phyloP scores from a whole-genome alignment of 192 early-diverging fungal species.

The Lunasporangiospora selenospora region DNA sequence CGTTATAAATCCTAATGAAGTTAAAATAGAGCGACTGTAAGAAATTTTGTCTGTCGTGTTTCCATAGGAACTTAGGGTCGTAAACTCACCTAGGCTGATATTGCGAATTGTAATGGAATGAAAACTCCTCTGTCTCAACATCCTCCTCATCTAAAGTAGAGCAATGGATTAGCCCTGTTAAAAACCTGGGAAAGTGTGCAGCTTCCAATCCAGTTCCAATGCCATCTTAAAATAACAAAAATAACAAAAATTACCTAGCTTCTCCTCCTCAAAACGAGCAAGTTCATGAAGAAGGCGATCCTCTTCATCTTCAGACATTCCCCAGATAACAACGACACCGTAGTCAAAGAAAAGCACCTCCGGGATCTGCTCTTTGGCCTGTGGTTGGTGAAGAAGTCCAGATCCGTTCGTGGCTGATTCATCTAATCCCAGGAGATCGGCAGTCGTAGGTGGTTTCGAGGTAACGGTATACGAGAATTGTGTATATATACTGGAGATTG shows the following conservation, averaged over 20 bases:
- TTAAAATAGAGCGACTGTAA: slow-evolving; percentile 2
- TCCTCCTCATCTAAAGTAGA: slow-evolving; percentile 60
- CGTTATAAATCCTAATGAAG: slow-evolving; percentile 82
- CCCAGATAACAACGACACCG: slow-evolving; percentile 97
- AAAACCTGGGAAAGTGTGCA: too few relatives aligned
- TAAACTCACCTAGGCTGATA: slow-evolving; percentile 61
- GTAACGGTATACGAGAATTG: slow-evolving; percentile 55
- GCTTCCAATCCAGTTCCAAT: too few relatives aligned
- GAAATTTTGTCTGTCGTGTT: too few relatives aligned
- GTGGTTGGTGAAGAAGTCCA: slow-evolving; percentile 18
- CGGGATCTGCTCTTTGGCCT: slow-evolving; percentile 34
- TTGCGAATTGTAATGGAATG: slow-evolving; percentile 75
- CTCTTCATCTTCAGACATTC: slow-evolving; percentile 88
- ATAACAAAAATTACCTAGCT: slow-evolving; percentile 53
- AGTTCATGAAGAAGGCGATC: slow-evolving; percentile 75
- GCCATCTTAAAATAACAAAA: not conserved
- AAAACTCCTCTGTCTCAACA: slow-evolving; percentile 83
- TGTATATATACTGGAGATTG: slow-evolving; percentile 56
- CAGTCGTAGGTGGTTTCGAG: slow-evolving; percentile 52
- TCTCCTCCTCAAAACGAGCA: slow-evolving; percentile 77
- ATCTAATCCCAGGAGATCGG: slow-evolving; percentile 45
- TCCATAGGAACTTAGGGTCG: not conserved
- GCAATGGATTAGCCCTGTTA: not conserved
- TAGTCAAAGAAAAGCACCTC: slow-evolving; percentile 94
- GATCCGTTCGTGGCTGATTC: slow-evolving; percentile 22